These are phyloP conservation scores for Naematelia encephala DNA, from an alignment of 768 basidiomycete species.

Conservation along the genomic window DNA sequence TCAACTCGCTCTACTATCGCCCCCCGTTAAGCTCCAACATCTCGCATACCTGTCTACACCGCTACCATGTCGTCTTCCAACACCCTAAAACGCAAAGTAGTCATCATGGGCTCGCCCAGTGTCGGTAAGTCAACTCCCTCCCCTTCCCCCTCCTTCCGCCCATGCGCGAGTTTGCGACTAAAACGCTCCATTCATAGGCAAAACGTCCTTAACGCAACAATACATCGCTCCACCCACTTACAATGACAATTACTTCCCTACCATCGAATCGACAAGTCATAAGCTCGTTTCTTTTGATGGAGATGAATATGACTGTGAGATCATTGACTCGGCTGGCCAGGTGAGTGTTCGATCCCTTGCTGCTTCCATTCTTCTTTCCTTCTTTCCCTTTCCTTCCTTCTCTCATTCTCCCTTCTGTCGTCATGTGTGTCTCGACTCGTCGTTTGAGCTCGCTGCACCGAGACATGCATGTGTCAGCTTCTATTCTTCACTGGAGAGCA, in stretches of 20 bases:
- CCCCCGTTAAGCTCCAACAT: no score
- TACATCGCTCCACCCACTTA: slow-evolving; percentile 85
- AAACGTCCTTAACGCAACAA: slow-evolving; percentile 87
- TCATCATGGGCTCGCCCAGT: slow-evolving; percentile 50
- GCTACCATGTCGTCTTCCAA: no score
- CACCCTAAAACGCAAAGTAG: slow-evolving; percentile 46
- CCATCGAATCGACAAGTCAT: slow-evolving; percentile 81
- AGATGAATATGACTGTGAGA: slow-evolving; percentile 89
- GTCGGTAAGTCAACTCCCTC: slow-evolving; percentile 41
- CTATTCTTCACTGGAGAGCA: no score
- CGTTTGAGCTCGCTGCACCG: no score
- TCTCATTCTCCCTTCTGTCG: no score
- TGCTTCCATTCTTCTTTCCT: slow-evolving; percentile 5
- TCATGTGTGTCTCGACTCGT: no score
- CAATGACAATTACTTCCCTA: slow-evolving; percentile 89
- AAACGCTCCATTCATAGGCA: slow-evolving; percentile 75
- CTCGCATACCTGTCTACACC: no score
- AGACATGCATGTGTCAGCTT: no score
- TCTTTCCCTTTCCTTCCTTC: not conserved
- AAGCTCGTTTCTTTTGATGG: slow-evolving; percentile 86
- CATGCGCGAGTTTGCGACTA: no score
- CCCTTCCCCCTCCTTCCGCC: not conserved
- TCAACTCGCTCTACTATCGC: not conserved
- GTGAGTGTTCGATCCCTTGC: slow-evolving; percentile 54
- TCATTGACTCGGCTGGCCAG: slow-evolving; percentile 97